Base-by-base conservation (phyloP, 345 rosid species). In the Lepidium sativum region DNA sequence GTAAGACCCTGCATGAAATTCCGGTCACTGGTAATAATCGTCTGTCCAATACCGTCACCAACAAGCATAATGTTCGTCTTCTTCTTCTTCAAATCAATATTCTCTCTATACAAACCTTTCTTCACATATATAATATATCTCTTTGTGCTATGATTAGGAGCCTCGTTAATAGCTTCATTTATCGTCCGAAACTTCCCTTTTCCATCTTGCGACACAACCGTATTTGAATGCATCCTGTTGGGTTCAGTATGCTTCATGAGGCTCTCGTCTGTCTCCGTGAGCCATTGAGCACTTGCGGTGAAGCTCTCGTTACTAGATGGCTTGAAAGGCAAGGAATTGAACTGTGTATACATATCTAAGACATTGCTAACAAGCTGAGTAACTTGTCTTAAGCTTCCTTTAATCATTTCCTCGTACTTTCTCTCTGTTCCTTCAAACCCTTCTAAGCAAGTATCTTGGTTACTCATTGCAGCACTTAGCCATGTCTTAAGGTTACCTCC, bases 1-100 rank as follows among this genome's bases (percentile, higher is more conserved):
- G 98, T 92, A 88, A 91, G 89, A 21, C 98, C 97, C 72, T 92
- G 97, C 80, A 68, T 57, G 71, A 89, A 86, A 74, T 89, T 86
- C 63, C 94, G 80, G 54, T 78, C 79, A 29, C 88, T 86, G 25
- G 96, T 80, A 32, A 92, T 77, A 4, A 85, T 31, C 0, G 97
- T 87, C 51, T 74, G 79, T 63, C 94, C 87, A 37, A 80, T 81
- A 43, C 94, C 98, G 53, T 87, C 97, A 21, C 98, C 97, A 0
- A 92, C 67, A 17, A 92, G 75, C 85, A 86, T 84, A 5, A 87
- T 83, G 17, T 83, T 89, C 13, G 86, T 78, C 47, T 87, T 87
- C 65, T 82, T 78, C 79, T 73, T 87, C 82, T 90, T 86, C 74
- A 87, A 61, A 54, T 84, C 87, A n/a, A 92, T 75, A 60, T 89